Evolutionary conservation across 352 stramenopile species (phyloP), one percentile per base, ranked within the genome.

Genomic region (Saprolegnia parasitica): DNA sequence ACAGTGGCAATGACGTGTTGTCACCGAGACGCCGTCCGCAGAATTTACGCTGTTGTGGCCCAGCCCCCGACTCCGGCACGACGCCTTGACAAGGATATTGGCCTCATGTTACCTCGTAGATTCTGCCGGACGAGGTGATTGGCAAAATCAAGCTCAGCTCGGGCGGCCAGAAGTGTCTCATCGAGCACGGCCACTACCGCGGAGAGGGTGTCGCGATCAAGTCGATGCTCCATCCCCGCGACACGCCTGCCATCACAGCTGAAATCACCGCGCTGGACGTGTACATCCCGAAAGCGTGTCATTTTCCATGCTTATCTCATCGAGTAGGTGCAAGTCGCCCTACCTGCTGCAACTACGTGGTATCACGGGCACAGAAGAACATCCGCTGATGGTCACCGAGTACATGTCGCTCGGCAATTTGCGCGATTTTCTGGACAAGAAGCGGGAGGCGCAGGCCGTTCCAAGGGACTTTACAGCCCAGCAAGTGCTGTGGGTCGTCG

Each of bases 261-360:
- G 56, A 63, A 63, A 9, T 47, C 10, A 24, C 21, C 56, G 39
- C 56, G 21, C 20, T 63, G 18, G 6, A n/a, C 32, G 39, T 63
- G 21, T 47, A 35, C 23, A n/a, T n/a, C n/a, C n/a, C n/a, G n/a
- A n/a, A n/a, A n/a, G n/a, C n/a, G n/a, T n/a, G n/a, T n/a, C n/a
- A n/a, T n/a, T n/a, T n/a, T n/a, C n/a, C n/a, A n/a, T n/a, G n/a
- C n/a, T n/a, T n/a, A n/a, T n/a, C n/a, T n/a, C n/a, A n/a, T n/a
- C n/a, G n/a, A n/a, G 56, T 47, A 63, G 56, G 39, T 49, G 56
- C 56, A 63, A 63, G 6, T 63, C 56, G 10, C 56, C 56, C 9
- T 63, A 63, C 39, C 8, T 63, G 56, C n/a, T 63, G n/a, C 23
- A 15, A 9, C 56, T 63, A 9, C 10, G 21, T 6, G 56, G 56